phyloP scores from a whole-genome alignment of 306 rosid genomes.

The Quercus bicolor region DNA sequence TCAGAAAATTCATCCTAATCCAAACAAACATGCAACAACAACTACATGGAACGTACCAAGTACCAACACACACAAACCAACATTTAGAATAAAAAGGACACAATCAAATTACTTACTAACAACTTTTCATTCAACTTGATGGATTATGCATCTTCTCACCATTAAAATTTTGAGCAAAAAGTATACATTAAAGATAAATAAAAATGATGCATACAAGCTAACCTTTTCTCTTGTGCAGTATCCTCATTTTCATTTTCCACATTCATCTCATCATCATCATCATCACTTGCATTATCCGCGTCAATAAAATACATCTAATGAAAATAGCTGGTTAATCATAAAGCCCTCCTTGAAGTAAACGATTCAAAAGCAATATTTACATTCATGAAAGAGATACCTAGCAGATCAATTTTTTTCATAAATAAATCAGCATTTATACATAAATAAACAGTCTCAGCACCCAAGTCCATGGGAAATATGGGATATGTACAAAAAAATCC shows the following conservation, averaged over 20 bases:
- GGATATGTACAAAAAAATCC: not conserved
- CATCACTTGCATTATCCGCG: conserved; percentile 63
- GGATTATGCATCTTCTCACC: not conserved
- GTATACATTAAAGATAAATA: not conserved
- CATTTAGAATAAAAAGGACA: not conserved
- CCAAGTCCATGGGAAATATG: not conserved
- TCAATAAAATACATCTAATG: conserved; percentile 77
- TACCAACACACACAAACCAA: conserved; percentile 1
- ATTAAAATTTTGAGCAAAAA: not conserved
- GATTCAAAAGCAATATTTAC: not conserved
- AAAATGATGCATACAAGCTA: not conserved
- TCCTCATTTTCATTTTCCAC: conserved; percentile 47
- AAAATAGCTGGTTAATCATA: conserved; percentile 5
- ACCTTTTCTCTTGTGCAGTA: conserved; percentile 55
- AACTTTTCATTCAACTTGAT: not conserved
- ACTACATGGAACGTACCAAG: not conserved
- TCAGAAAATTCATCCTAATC: not conserved
- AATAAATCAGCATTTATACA: not conserved
- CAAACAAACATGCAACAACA: not conserved
- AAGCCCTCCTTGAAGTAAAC: not conserved
- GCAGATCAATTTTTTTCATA: not conserved
- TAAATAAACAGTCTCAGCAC: not conserved
- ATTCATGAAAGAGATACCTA: not conserved
- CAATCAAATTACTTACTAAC: not conserved
- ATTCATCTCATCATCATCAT: conserved; percentile 56